These are phyloP conservation scores for Kwoniella sp. DNA, from an alignment of 768 basidiomycete genomes.

Conservation along the genomic window DNA sequence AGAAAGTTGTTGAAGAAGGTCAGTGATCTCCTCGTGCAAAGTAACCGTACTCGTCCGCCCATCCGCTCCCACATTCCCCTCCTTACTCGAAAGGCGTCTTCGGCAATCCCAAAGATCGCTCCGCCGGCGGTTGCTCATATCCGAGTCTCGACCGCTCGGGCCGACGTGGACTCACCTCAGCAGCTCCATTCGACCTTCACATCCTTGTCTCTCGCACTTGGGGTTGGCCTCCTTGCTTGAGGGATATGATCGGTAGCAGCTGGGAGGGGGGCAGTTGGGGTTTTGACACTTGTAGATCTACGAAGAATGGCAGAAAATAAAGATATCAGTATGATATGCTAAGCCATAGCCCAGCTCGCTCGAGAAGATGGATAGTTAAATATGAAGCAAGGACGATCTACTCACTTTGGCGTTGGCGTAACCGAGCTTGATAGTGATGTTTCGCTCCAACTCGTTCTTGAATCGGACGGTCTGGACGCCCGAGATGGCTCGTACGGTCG, in stretches of 20 bases:
- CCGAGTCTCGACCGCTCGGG: not conserved
- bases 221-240: constrained; percentile 93
- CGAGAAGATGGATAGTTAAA: too few relatives aligned
- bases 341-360: not conserved
- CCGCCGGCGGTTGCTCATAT: not conserved
- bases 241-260: constrained; percentile 89
- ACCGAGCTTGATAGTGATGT: constrained; percentile 98
- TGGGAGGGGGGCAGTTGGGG: constrained; percentile 85
- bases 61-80: too few relatives aligned
- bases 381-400: too few relatives aligned
- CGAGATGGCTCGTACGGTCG: constrained; percentile 95
- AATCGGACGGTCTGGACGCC: constrained; percentile 98
- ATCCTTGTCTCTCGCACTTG: constrained; percentile 89
- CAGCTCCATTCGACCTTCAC: constrained; percentile 85
- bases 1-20: not conserved
- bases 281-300: constrained; percentile 99
- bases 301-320: not conserved
- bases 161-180: constrained; percentile 62
- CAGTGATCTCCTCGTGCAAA: constrained; percentile 1
- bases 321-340: not conserved
- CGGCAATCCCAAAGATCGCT: not conserved
- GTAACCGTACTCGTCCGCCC: not conserved
- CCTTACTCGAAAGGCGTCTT: too few relatives aligned
- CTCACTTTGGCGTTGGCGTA: constrained; percentile 97
- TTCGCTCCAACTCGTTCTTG: constrained; percentile 98